Percentiles rank a stretch among this genome's conserved stretches.
phyloP scores from a whole-genome alignment of 352 stramenopile species.

The Phytophthora boehmeriae region DNA sequence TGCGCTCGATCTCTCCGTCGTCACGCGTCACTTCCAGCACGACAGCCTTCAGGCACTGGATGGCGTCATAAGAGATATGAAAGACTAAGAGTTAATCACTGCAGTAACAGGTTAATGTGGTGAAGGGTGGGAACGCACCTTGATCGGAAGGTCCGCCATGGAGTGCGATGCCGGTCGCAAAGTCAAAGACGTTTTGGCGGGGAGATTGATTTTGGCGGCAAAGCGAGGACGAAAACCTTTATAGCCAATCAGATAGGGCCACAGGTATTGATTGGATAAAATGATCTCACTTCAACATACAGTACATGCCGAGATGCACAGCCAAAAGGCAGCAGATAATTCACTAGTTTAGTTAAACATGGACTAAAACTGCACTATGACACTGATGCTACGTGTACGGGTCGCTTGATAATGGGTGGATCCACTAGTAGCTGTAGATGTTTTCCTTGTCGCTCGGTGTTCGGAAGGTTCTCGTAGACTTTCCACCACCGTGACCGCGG shows the following conservation, averaged over 20 bases:
- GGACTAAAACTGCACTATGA: too few species aligned
- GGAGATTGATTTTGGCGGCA: slow-evolving; percentile 44
- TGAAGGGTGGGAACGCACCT: too few species aligned
- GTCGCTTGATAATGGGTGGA: not conserved
- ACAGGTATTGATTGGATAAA: slow-evolving; percentile 4
- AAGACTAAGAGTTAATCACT: not conserved
- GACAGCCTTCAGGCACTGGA: slow-evolving; percentile 61
- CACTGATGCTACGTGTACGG: not conserved
- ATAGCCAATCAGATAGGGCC: slow-evolving; percentile 19
- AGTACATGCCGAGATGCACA: too few species aligned
- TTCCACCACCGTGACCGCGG: slow-evolving; percentile 48
- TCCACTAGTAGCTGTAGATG: slow-evolving; percentile 5
- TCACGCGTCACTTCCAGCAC: slow-evolving; percentile 56
- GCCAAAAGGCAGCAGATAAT: too few species aligned
- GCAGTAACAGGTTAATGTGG: not conserved
- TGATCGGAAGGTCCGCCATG: slow-evolving; percentile 38
- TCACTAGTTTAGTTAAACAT: too few species aligned
- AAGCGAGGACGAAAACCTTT: slow-evolving; percentile 23
- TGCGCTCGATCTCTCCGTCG: slow-evolving; percentile 46
- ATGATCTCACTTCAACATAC: slow-evolving; percentile 27
- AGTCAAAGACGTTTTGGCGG: slow-evolving; percentile 30
- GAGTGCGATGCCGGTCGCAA: not conserved
- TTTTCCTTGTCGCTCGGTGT: not conserved
- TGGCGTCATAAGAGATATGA: not conserved
- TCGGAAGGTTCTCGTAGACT: not conserved